Conservation (phyloP, 331 rosid genomes). For the Malus hybrid region DNA sequence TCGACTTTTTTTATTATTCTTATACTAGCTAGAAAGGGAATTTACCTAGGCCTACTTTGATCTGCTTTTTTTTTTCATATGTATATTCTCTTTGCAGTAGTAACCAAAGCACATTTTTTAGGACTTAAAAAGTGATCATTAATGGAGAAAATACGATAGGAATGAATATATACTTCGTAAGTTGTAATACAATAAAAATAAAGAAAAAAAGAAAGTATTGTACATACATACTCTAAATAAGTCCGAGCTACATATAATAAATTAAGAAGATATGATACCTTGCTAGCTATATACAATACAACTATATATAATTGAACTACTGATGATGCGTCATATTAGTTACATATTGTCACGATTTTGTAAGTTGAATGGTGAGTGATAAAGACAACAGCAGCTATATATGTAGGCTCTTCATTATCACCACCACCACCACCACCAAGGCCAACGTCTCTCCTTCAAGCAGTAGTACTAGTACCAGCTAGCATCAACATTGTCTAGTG, state of each 20-base stretch:
- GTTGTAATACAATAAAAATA: not conserved
- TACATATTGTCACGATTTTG: not conserved
- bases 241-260: not conserved
- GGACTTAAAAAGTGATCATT: not conserved
- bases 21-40: not conserved
- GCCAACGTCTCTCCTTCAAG: slow-evolving; percentile 3
- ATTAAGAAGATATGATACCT: not conserved
- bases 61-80: not conserved
- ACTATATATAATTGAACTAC: not conserved
- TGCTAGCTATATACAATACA: not conserved
- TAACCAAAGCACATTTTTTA: not conserved
- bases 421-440: slow-evolving; percentile 6
- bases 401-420: not conserved
- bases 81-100: not conserved
- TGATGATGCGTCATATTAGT: not conserved
- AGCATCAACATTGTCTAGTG: not conserved
- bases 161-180: not conserved
- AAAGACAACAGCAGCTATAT: not conserved
- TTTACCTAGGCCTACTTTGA: too few relatives aligned
- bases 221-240: not conserved
- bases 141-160: not conserved
- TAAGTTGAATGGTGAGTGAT: slow-evolving; percentile 10
- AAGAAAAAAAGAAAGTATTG: not conserved
- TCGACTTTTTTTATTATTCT: not conserved
- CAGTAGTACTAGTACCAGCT: not conserved